These are phyloP conservation scores for Nyssa sinensis DNA, from an alignment of 148 eudicot genomes.

Conservation along the genomic window DNA sequence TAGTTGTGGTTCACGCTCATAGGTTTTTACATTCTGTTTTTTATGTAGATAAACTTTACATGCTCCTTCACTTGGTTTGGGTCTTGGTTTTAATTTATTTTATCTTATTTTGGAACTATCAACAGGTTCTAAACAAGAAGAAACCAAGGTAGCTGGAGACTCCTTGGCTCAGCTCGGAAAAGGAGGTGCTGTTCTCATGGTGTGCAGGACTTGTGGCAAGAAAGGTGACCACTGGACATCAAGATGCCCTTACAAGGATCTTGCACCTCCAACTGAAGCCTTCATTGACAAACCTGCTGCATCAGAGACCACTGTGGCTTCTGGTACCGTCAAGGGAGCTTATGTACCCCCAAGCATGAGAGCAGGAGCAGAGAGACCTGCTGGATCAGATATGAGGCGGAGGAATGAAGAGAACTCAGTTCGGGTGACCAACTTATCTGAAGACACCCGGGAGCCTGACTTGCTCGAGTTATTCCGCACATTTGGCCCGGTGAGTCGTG, in stretches of 20 bases:
- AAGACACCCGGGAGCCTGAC: slow-evolving; percentile 91
- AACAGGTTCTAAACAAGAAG: slow-evolving; percentile 68
- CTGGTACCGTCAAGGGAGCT: slow-evolving; percentile 50
- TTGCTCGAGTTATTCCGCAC: slow-evolving; percentile 82
- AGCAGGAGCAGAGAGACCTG: slow-evolving; percentile 55
- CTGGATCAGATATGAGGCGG: slow-evolving; percentile 82
- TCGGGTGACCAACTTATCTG: slow-evolving; percentile 87
- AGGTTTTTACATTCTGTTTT: not conserved
- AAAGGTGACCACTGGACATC: slow-evolving; percentile 97
- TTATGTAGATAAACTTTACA: not conserved
- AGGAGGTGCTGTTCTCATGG: slow-evolving; percentile 82
- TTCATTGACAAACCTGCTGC: slow-evolving; percentile 53
- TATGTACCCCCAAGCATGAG: slow-evolving; percentile 87
- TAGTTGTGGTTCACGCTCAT: not conserved
- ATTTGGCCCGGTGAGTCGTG: slow-evolving; percentile 73
- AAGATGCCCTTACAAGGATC: slow-evolving; percentile 90
- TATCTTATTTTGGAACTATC: not conserved
- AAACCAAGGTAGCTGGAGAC: slow-evolving; percentile 56
- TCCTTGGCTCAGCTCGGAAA: slow-evolving; percentile 44
- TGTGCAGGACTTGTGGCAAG: slow-evolving; percentile 86
- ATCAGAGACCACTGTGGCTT: slow-evolving; percentile 35
- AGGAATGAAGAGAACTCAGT: slow-evolving; percentile 96
- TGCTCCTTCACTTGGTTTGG: not conserved
- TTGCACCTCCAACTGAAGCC: slow-evolving; percentile 58
- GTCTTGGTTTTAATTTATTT: not conserved